Evolutionary conservation across 805 yeast genomes (phyloP), one percentile per base, ranked within the genome.

Genomic region (Yarrowia deformans): DNA sequence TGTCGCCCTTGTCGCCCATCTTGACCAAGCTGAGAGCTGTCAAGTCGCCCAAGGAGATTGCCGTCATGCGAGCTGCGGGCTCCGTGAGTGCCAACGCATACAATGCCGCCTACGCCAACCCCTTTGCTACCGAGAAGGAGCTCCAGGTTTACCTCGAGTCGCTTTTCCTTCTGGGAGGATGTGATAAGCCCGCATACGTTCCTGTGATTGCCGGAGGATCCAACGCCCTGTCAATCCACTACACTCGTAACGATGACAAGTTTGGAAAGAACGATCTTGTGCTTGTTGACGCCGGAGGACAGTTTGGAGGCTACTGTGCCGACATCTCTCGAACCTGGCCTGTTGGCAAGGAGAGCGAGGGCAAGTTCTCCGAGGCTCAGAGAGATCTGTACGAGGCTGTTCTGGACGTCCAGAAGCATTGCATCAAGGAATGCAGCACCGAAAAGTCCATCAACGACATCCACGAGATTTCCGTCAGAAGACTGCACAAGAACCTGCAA

Each of bases 261-360:
- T 83, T 95, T 71, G 84, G 85, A 69, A 84, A 85, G 52, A 92
- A 88, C 72, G 98, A 94, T 71, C 80, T 91, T 82, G 97, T 93
- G 8, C 85, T 95, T 37, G 93, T 95, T 3, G 99, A 95, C 78
- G 98, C 98, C 3, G 96, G 97, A 0, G 99, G 98, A 5, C 85
- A 90, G 63, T 77, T 89, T 52, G 99, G 98, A 49, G 98, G 98
- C 1, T 95, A 95, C 78, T 88, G 97, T 75, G 88, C 98, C 0
- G 99, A 95, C 78, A 95, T 95, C 56, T 93, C 98, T 1, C 84
- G 99, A 72, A 90, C 98, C 0, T 95, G 98, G 98, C 99, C 99
- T 6, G 89, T 88, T 60, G 66, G 66, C 7, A 45, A 29, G 13
- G 84, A 84, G 46, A 29, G 48, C 39, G 16, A 68, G 61, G 91